Conservation (phyloP, 106 monocot genomes). For the Alisma plantagoaquatica region DNA sequence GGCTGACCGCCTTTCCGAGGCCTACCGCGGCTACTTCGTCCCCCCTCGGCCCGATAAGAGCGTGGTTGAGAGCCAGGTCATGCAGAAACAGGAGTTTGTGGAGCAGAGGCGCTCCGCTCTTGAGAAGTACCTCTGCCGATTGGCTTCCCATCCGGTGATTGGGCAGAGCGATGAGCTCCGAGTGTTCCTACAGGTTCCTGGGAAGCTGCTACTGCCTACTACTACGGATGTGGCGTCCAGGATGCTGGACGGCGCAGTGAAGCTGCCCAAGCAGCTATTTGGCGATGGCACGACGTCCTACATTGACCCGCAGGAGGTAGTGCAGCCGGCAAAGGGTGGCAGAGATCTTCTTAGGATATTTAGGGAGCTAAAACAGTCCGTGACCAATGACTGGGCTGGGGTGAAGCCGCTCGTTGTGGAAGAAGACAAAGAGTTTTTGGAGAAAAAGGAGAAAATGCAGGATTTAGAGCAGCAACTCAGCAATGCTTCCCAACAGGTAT, state of each 20-base stretch:
- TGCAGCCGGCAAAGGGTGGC: slow-evolving; percentile 66
- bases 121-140: slow-evolving; percentile 66
- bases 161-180: slow-evolving; percentile 65
- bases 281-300: slow-evolving; percentile 18
- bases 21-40: slow-evolving; percentile 70
- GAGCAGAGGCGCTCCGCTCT: slow-evolving; percentile 71
- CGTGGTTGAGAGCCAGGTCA: slow-evolving; percentile 82
- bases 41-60: slow-evolving; percentile 86
- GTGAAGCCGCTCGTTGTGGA: slow-evolving; percentile 46
- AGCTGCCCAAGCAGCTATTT: slow-evolving; percentile 63
- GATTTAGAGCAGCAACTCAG: slow-evolving; percentile 84
- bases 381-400: slow-evolving; percentile 71
- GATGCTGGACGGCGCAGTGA: slow-evolving; percentile 68
- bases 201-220: slow-evolving; percentile 41
- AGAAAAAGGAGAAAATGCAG: slow-evolving; percentile 68
- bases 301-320: slow-evolving; percentile 47
- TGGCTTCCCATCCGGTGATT: slow-evolving; percentile 63
- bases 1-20: slow-evolving; percentile 67
- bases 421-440: slow-evolving; percentile 83
- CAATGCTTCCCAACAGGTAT: slow-evolving; percentile 75
- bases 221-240: slow-evolving; percentile 67
- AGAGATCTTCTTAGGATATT: slow-evolving; percentile 82
- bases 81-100: slow-evolving; percentile 90
- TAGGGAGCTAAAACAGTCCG: slow-evolving; percentile 85
- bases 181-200: slow-evolving; percentile 43